Evolutionary conservation across 2,329 filamentous ascomycete genomes (phyloP), one percentile per base, ranked within the genome.

Genomic region (Pseudogymnoascus verrucosus): DNA sequence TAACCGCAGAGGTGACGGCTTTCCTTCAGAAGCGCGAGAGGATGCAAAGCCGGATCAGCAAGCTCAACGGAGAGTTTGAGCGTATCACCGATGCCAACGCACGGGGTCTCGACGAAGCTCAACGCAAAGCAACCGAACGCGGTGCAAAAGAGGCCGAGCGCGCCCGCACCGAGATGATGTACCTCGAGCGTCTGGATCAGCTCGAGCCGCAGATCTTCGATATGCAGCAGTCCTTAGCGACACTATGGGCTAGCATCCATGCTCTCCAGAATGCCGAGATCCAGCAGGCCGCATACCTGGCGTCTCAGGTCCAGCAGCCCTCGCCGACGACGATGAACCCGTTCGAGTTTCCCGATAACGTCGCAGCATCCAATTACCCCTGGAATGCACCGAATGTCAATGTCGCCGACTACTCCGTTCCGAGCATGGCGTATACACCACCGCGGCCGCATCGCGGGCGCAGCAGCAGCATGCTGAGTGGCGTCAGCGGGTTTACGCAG

Each of bases 41-140:
- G 76, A 86, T 91, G 44, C 84, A 85, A 63, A 81, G 84, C 26
- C 86, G 89, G 61, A 88, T 90, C 69, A 81, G 82, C 71, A 90
- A 90, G 77, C 84, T 91, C 23, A 86, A 89, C 68, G 86, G 84
- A 68, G 89, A 92, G 74, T 82, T 89, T 68, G 85, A 86, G 63
- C 86, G 86, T 69, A 86, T 92, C 69, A 81, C 82, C 23, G 85
- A 88, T 68, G 88, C 88, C 68, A 86, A 86, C 69, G 80, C 84
- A 1, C 79, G 80, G 62, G 85, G 83, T n/a, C 65, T 73, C 11
- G 71, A 74, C 59, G 74, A 75, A 65, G 71, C 68, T 23, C 71
- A 76, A 61, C 71, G 73, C 14, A 70, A 69, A 61, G 68, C 69
- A 39, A 67, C 65, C 10, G 70, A 73, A 34, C 70, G 69, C 6